Percentiles rank a stretch among this genome's conserved stretches.
phyloP scores from a whole-genome alignment of 257 asterid species.

The Gentiana straminea region DNA sequence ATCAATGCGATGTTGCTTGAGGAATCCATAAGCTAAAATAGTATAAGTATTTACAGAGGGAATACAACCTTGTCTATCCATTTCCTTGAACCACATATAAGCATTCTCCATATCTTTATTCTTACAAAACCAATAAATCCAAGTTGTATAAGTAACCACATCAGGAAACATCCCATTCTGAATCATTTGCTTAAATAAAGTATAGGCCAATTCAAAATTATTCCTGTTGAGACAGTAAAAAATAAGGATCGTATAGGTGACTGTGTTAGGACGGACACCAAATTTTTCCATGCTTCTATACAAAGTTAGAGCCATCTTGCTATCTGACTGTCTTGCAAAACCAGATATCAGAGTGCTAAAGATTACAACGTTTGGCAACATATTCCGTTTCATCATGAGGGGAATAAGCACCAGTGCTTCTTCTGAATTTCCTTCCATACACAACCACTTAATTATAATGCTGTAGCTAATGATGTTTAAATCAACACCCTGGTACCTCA shows the following conservation, averaged over 20 bases:
- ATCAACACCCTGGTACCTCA: constrained; percentile 24
- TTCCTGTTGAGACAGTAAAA: too few species aligned
- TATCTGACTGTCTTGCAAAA: constrained; percentile 35
- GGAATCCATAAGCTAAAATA: constrained; percentile 38
- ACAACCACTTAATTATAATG: constrained; percentile 25
- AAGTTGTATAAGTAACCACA: constrained; percentile 36
- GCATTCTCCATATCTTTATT: constrained; percentile 31
- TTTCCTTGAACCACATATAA: constrained; percentile 25
- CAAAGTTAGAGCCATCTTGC: constrained; percentile 27
- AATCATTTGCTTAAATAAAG: constrained; percentile 27
- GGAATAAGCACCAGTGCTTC: constrained; percentile 48
- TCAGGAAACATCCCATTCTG: constrained; percentile 29
- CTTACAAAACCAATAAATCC: constrained; percentile 43
- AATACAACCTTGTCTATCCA: constrained; percentile 22
- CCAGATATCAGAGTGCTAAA: constrained; percentile 43
- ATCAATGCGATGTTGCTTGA: constrained; percentile 27
- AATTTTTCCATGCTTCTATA: constrained; percentile 33
- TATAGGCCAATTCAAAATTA: constrained; percentile 24
- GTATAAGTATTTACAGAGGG: constrained; percentile 39
- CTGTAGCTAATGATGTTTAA: constrained; percentile 29
- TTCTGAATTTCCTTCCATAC: constrained; percentile 33
- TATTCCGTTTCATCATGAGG: constrained; percentile 34
- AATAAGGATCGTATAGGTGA: constrained; percentile 25
- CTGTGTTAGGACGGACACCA: constrained; percentile 37
- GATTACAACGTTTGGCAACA: constrained; percentile 37